These are phyloP conservation scores for Umbelopsis sp. DNA, from an alignment of 371 early-diverging fungal species.

Conservation along the genomic window DNA sequence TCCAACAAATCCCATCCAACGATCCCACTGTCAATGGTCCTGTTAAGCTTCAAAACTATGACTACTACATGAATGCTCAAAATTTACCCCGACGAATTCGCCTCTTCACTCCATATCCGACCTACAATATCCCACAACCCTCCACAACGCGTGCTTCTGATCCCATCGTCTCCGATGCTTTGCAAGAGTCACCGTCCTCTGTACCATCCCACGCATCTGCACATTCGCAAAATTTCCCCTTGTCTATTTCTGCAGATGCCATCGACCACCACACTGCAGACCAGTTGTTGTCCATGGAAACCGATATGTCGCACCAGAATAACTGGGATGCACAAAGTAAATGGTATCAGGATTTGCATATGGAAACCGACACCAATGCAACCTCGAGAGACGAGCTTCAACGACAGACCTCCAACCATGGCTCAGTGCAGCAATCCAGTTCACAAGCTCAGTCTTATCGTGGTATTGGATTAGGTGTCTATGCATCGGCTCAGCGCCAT, in stretches of 20 bases:
- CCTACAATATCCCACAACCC: constrained; percentile 9
- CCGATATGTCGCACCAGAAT: not conserved
- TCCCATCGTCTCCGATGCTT: not conserved
- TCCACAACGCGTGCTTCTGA: not conserved
- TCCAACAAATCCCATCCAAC: not conserved
- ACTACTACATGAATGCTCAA: constrained; percentile 3
- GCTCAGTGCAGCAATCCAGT: not conserved
- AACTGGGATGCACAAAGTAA: not conserved
- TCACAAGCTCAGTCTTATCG: not conserved
- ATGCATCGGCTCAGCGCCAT: constrained; percentile 14
- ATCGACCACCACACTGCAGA: constrained; percentile 7
- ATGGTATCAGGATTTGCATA: not conserved
- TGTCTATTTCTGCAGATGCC: not conserved
- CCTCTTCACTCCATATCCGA: not conserved
- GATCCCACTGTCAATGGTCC: not conserved
- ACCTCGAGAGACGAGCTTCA: not conserved
- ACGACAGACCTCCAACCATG: not conserved
- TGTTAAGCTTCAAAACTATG: constrained; percentile 11
- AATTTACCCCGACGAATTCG: constrained; percentile 4
- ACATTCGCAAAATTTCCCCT: not conserved
- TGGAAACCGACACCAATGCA: not conserved
- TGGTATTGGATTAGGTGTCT: constrained; percentile 6
- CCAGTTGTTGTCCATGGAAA: constrained; percentile 2
- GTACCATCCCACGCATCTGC: not conserved
- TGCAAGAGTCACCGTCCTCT: not conserved